These are phyloP conservation scores for Yamadazyma nakazawae DNA, from an alignment of 805 yeast species.

Conservation along the genomic window DNA sequence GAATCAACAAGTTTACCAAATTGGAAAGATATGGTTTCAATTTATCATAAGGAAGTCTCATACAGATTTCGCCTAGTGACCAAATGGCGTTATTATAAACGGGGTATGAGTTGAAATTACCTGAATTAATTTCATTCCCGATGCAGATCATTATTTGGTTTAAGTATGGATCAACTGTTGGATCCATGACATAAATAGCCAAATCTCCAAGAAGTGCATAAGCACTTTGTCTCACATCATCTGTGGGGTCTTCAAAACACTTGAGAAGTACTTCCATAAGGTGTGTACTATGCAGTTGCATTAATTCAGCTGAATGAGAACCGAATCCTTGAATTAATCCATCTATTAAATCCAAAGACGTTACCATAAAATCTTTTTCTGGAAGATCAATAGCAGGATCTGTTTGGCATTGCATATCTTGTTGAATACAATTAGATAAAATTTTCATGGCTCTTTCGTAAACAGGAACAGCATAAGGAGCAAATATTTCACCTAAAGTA, in stretches of 20 bases:
- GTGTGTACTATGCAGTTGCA: slow-evolving; percentile 30
- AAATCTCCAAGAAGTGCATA: slow-evolving; percentile 90
- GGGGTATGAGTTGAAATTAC: slow-evolving; percentile 50
- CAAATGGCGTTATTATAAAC: slow-evolving; percentile 89
- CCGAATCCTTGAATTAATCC: slow-evolving; percentile 91
- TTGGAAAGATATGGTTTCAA: slow-evolving; percentile 51
- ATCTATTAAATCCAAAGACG: slow-evolving; percentile 85
- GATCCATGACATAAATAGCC: slow-evolving; percentile 54
- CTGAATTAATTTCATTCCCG: slow-evolving; percentile 60
- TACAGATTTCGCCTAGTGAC: slow-evolving; percentile 85
- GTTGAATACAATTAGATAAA: slow-evolving; percentile 61
- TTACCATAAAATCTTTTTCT: slow-evolving; percentile 86
- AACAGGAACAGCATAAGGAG: slow-evolving; percentile 85
- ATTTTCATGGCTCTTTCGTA: slow-evolving; percentile 76
- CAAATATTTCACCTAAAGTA: slow-evolving; percentile 75
- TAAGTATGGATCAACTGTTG: slow-evolving; percentile 45
- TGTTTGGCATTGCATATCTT: slow-evolving; percentile 57
- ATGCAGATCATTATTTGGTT: slow-evolving; percentile 60
- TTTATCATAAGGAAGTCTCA: slow-evolving; percentile 48
- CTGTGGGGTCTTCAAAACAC: slow-evolving; percentile 70
- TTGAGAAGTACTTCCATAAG: slow-evolving; percentile 61
- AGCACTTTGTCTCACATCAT: slow-evolving; percentile 91
- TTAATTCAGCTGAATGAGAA: slow-evolving; percentile 53
- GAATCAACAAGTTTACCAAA: slow-evolving; percentile 54
- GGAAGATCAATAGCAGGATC: slow-evolving; percentile 73